Evolutionary conservation across 805 yeast species (phyloP).

Genomic region (Metschnikowia rubicola): DNA sequence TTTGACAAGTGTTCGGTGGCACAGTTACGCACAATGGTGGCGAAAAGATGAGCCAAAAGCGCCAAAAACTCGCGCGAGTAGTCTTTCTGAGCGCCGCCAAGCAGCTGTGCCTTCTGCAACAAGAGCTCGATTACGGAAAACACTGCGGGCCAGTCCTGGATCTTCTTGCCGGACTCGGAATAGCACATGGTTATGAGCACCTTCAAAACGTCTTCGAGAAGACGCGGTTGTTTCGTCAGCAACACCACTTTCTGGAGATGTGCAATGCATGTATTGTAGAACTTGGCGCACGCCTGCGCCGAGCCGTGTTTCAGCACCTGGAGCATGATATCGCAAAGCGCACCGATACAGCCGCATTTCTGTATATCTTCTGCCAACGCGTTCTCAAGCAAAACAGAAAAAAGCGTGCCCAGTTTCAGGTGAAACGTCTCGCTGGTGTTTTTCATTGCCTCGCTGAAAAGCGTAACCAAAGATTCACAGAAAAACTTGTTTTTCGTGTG

Average conservation of each 20-base stretch:
- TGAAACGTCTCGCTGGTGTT: slow-evolving; percentile 72
- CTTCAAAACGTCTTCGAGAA: slow-evolving; percentile 26
- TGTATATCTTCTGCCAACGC: slow-evolving; percentile 13
- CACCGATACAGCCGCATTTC: slow-evolving; percentile 13
- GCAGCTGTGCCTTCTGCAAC: slow-evolving; percentile 16
- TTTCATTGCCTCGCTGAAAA: slow-evolving; percentile 71
- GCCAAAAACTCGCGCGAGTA: slow-evolving; percentile 15
- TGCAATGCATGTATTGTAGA: slow-evolving; percentile 36
- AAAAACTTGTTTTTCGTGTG: slow-evolving; percentile 44
- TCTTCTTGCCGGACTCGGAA: slow-evolving; percentile 69
- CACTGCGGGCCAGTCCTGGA: slow-evolving; percentile 48
- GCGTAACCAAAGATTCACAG: slow-evolving; percentile 52
- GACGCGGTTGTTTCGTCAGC: background rate
- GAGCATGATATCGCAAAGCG: slow-evolving; percentile 58
- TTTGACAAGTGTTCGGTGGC: slow-evolving; percentile 46
- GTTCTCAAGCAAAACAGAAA: slow-evolving; percentile 42
- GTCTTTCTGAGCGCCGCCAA: slow-evolving; percentile 2
- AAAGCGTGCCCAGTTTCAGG: slow-evolving; percentile 58
- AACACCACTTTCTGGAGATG: slow-evolving; percentile 18
- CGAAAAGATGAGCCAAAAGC: slow-evolving; percentile 42
- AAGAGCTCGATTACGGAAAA: slow-evolving; percentile 21
- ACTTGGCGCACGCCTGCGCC: slow-evolving; percentile 41
- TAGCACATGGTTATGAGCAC: slow-evolving; percentile 49
- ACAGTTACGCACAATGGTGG: slow-evolving; percentile 54
- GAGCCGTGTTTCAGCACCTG: slow-evolving; percentile 53